Conservation (phyloP, 495 filamentous ascomycete species). For the Parachaetomium inaequale region DNA sequence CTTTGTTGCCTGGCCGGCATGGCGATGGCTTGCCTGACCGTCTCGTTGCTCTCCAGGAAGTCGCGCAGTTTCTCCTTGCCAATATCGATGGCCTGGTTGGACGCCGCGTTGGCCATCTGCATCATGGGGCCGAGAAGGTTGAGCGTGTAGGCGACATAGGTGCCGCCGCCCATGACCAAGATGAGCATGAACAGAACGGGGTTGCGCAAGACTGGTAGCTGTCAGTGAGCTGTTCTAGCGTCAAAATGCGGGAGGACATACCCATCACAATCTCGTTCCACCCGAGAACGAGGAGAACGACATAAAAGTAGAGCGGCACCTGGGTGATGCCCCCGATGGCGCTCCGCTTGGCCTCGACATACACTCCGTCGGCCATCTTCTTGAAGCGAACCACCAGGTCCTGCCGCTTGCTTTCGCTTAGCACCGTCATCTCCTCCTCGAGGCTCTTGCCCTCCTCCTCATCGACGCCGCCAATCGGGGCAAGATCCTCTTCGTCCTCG, state of each 20-base stretch:
- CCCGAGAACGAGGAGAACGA: slow-evolving; percentile 77
- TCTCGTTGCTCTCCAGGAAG: slow-evolving; percentile 77
- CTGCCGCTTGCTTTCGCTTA: slow-evolving; percentile 80
- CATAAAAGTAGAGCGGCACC: slow-evolving; percentile 93
- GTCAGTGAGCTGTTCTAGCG: slow-evolving; percentile 34
- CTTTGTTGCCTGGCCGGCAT: slow-evolving; percentile 51
- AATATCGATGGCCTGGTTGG: slow-evolving; percentile 78
- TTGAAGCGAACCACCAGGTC: slow-evolving; percentile 94
- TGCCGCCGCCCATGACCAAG: slow-evolving; percentile 66
- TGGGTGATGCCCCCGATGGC: slow-evolving; percentile 94
- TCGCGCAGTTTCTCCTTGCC: slow-evolving; percentile 84
- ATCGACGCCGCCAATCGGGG: slow-evolving; percentile 83
- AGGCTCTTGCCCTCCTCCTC: slow-evolving; percentile 90
- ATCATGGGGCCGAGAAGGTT: slow-evolving; percentile 95
- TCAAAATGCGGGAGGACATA: slow-evolving; percentile 44
- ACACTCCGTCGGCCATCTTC: slow-evolving; percentile 95
- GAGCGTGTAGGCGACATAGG: slow-evolving; percentile 85
- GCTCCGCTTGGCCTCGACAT: slow-evolving; percentile 93
- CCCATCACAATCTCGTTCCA: slow-evolving; percentile 96
- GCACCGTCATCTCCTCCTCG: slow-evolving; percentile 92
- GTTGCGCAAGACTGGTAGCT: slow-evolving; percentile 73
- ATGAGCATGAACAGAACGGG: slow-evolving; percentile 89
- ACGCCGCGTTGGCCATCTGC: slow-evolving; percentile 88
- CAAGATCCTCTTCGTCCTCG: slow-evolving; percentile 84
- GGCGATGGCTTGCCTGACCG: slow-evolving; percentile 72